These are phyloP conservation scores for Coemansia sp. DNA, from an alignment of 192 early-diverging fungal species.

Conservation along the genomic window DNA sequence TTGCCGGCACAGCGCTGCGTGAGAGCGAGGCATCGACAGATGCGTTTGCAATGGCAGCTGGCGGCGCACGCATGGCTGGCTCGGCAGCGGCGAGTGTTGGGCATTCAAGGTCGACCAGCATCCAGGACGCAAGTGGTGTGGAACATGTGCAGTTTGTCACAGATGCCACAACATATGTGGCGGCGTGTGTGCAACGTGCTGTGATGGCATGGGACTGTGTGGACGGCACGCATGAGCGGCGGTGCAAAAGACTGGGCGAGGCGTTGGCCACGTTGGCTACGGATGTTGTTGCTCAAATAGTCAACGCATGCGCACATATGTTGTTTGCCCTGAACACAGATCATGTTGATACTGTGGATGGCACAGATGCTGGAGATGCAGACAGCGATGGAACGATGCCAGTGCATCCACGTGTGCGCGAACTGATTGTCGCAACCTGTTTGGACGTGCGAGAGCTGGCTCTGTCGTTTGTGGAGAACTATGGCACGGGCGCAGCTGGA, in stretches of 20 bases:
- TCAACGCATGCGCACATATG: constrained; percentile 13
- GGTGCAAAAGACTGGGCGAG: constrained; percentile 20
- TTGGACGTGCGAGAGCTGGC: constrained; percentile 11
- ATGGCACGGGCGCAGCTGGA: neutral
- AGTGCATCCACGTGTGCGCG: constrained; percentile 13
- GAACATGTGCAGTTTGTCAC: constrained; percentile 42
- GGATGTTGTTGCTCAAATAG: constrained; percentile 20
- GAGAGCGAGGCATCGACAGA: constrained; percentile 49
- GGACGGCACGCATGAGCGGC: neutral
- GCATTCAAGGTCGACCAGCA: neutral
- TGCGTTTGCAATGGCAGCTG: constrained; percentile 43
- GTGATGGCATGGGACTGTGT: constrained; percentile 16
- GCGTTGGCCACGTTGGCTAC: constrained; percentile 29
- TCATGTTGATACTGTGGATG: neutral
- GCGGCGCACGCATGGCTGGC: constrained; percentile 9
- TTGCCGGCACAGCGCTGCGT: constrained; percentile 38
- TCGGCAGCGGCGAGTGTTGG: neutral
- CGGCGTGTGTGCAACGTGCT: constrained; percentile 22
- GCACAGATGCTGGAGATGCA: neutral
- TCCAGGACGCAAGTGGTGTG: neutral
- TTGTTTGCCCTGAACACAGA: constrained; percentile 16
- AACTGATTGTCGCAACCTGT: constrained; percentile 9
- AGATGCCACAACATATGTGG: constrained; percentile 35
- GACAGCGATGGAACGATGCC: neutral
- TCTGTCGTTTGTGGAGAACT: neutral